Evolutionary conservation across 169 alveolate genomes (phyloP).

Genomic region (Babesia divergens): DNA sequence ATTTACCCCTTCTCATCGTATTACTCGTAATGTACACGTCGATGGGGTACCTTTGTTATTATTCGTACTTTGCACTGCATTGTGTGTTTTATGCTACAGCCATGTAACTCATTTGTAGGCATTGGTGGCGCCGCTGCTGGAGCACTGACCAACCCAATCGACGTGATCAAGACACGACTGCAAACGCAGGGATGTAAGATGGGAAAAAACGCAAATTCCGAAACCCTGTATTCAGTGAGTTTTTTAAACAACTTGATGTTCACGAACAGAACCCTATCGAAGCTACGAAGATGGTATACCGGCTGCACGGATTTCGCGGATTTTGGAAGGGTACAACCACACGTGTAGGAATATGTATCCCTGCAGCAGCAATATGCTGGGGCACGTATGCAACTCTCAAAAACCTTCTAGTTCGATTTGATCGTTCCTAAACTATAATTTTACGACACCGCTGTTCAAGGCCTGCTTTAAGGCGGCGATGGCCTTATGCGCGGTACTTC

Average conservation of each 20-base stretch:
- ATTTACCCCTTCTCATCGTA: too few species aligned
- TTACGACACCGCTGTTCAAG: slow-evolving; percentile 12
- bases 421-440: slow-evolving; percentile 8
- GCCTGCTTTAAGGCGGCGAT: slow-evolving; percentile 4
- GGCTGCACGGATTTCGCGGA: slow-evolving; percentile 84
- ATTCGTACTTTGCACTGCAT: background rate
- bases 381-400: slow-evolving; percentile 92
- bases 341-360: slow-evolving; percentile 85
- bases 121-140: slow-evolving; percentile 96
- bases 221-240: background rate
- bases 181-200: slow-evolving; percentile 85
- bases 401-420: slow-evolving; percentile 7
- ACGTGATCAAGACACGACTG: slow-evolving; percentile 93
- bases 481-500: slow-evolving; percentile 3
- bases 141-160: slow-evolving; percentile 92
- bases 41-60: background rate
- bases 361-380: slow-evolving; percentile 95
- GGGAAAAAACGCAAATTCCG: background rate
- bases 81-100: background rate
- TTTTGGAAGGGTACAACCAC: slow-evolving; percentile 89
- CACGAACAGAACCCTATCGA: slow-evolving; percentile 45
- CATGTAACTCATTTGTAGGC: slow-evolving; percentile 81
- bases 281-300: slow-evolving; percentile 68
- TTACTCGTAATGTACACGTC: background rate
- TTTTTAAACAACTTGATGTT: background rate